Evolutionary conservation across 345 rosid species (phyloP).

Genomic region (Raphanus raphanistrum): DNA sequence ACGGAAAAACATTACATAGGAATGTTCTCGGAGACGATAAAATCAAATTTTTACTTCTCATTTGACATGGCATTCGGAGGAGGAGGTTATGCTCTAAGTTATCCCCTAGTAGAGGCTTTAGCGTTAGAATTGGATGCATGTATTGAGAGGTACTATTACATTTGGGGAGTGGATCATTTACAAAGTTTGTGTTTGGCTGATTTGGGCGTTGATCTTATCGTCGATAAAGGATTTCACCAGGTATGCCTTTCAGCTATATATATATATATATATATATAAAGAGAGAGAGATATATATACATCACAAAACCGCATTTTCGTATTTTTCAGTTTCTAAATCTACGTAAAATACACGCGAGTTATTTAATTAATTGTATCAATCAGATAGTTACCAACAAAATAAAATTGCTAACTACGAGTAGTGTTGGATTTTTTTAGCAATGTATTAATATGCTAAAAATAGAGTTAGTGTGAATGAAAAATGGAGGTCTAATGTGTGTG

Average conservation of each 20-base stretch:
- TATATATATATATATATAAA: no score
- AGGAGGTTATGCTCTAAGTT: neutral
- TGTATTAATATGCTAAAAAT: no score
- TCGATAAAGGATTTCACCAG: neutral
- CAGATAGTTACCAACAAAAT: no score
- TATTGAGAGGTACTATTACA: neutral
- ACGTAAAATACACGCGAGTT: no score
- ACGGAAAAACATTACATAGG: neutral
- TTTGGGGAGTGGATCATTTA: neutral
- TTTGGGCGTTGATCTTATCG: neutral
- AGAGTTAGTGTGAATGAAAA: no score
- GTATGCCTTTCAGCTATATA: neutral
- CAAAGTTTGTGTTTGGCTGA: neutral
- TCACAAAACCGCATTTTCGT: no score
- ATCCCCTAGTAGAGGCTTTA: neutral
- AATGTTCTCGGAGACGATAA: neutral
- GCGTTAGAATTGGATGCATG: neutral
- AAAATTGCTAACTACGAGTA: no score
- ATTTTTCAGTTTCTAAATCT: no score
- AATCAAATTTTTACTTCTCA: neutral
- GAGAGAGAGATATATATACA: no score
- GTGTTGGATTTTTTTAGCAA: no score
- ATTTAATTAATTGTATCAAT: no score
- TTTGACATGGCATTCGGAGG: neutral
- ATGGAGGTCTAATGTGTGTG: no score